Evolutionary conservation across 208 protist species (phyloP), one percentile per base, ranked within the genome.

Genomic region (Trypanosoma platydactyli): DNA sequence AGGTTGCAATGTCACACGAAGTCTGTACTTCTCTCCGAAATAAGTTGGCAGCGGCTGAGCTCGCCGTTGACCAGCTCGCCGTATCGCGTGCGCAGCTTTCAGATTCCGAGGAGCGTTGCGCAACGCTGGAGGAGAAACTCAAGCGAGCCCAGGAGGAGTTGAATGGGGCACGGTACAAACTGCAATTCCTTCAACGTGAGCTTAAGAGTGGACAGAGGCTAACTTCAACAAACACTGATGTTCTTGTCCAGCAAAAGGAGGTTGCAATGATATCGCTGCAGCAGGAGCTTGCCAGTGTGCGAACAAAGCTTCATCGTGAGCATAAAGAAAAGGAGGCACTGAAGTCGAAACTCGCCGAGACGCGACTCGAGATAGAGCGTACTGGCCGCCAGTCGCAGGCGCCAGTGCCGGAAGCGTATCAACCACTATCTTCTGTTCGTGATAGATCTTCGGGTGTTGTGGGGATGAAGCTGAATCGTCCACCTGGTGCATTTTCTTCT

Each of bases 221-320:
- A 12, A 5, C 53, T 41, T 35, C 65, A 3, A 44, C 42, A 33
- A 49, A 27, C 27, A 52, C 44, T 9, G 70, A 78, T 35, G 20
- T 40, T 25, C 24, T 71, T 27, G 33, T 64, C 24, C 38, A 66
- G 54, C 45, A 46, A 16, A 76, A 81, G 58, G 77, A 90, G 40
- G 54, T 55, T 20, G 73, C 76, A 29, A 64, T 89, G 29, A 72
- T 61, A 0, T 60, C 68, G 30, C 49, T 94, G 48, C 72, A 94
- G 38, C 84, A 90, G 62, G 79, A 86, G 66, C 74, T 94, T 24
- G 78, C 84, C 55, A 88, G 83, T 48, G 60, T 77, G 25, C 84
- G 88, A 63, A 80, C 62, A 20, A 33, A 55, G 15, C 54, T 89
- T 15, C 62, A 82, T 27, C 54, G 73, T 48, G 70, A 70, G 13